These are phyloP conservation scores for Meira nashicola DNA, from an alignment of 1,284 basidiomycete genomes.

Conservation along the genomic window DNA sequence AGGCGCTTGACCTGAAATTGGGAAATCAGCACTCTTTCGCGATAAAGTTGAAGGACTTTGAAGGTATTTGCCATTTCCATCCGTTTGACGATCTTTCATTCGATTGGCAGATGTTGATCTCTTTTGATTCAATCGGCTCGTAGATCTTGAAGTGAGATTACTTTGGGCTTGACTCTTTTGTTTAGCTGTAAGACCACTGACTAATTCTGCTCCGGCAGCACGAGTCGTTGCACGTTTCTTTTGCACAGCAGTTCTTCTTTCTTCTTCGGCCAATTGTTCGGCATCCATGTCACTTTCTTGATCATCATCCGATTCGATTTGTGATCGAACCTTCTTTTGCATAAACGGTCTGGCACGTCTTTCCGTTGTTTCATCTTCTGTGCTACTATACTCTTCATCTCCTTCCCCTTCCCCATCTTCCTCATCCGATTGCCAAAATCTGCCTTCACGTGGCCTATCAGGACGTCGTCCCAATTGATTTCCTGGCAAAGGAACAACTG, in stretches of 20 bases:
- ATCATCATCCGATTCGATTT: conserved; percentile 23
- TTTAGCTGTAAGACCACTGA: conserved; percentile 11
- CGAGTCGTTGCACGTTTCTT: conserved; percentile 47
- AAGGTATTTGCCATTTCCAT: neutral
- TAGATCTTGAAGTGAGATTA: too few relatives aligned
- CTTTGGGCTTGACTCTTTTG: neutral
- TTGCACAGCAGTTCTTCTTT: conserved; percentile 37
- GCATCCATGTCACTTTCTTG: conserved; percentile 34
- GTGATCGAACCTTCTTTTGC: neutral
- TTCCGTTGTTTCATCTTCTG: conserved; percentile 1
- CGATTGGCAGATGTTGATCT: neutral
- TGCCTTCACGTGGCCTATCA: conserved; percentile 42
- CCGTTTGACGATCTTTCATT: neutral
- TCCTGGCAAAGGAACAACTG: conserved; percentile 41
- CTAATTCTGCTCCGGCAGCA: conserved; percentile 46
- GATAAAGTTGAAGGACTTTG: neutral
- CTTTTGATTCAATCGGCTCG: neutral
- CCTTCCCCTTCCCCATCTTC: conserved; percentile 20
- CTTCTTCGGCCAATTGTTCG: conserved; percentile 42
- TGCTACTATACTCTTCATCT: conserved; percentile 5
- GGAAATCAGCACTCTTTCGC: conserved; percentile 5
- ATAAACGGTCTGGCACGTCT: neutral
- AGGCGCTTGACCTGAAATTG: neutral
- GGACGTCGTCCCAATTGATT: conserved; percentile 43
- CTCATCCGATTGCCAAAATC: conserved; percentile 40